Evolutionary conservation across 2,329 filamentous ascomycete genomes (phyloP).

Genomic region (Trichoderma sp.): DNA sequence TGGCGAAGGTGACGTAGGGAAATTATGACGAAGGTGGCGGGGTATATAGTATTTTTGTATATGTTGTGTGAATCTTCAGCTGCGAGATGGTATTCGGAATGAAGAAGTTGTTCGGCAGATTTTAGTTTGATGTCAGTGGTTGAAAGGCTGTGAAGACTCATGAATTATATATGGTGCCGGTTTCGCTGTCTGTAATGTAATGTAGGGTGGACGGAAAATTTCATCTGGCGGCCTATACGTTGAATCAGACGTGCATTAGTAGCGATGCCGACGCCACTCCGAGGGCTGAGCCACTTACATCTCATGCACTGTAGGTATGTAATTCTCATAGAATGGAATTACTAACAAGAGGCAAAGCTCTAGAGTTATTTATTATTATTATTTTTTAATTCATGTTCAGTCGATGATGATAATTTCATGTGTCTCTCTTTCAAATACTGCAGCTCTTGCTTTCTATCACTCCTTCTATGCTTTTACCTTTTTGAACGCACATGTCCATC

Average conservation of each 20-base stretch:
- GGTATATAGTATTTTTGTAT: neutral
- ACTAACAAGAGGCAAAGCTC: neutral
- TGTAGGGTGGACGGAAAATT: constrained; percentile 12
- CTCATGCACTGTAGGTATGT: neutral
- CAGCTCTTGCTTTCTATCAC: neutral
- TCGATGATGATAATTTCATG: neutral
- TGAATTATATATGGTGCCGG: neutral
- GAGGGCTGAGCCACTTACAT: constrained; percentile 5
- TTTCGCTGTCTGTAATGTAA: neutral
- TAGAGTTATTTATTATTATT: neutral
- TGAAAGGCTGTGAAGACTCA: neutral
- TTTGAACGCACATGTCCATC: neutral
- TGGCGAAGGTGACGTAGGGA: neutral
- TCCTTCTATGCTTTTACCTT: neutral
- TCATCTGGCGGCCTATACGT: neutral
- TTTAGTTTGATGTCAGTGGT: neutral
- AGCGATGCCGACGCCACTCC: constrained; percentile 15
- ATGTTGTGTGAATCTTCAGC: neutral
- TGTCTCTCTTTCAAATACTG: neutral
- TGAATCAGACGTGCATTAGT: neutral
- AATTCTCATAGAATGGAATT: neutral
- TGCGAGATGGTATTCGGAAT: neutral
- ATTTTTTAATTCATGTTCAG: neutral
- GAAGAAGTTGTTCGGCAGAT: neutral
- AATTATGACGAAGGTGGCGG: constrained; percentile 6